Evolutionary conservation across 1,139 yeast species (phyloP).

Genomic region (Candida sp.): DNA sequence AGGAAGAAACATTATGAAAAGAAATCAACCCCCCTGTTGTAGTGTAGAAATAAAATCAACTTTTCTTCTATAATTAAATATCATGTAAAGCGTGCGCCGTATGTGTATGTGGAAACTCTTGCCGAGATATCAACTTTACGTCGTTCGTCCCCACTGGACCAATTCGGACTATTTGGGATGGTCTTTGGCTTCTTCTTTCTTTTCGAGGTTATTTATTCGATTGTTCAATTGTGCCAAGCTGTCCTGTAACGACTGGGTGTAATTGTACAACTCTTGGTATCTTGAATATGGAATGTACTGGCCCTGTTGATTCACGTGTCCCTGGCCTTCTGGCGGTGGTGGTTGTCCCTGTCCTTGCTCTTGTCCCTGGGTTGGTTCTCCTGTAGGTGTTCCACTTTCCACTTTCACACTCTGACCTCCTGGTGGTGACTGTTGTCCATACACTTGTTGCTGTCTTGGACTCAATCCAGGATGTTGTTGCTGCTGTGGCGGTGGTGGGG

Average conservation of each 20-base stretch:
- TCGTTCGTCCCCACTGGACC: background rate
- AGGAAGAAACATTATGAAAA: background rate
- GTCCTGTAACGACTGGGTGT: constrained; percentile 37
- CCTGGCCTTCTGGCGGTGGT: background rate
- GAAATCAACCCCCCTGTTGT: background rate
- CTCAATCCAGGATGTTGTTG: background rate
- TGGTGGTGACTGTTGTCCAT: background rate
- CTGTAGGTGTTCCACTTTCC: background rate
- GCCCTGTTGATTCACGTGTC: constrained; percentile 8
- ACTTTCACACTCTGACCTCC: background rate
- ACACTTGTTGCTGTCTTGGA: background rate
- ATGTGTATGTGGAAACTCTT: too few species aligned
- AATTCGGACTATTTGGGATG: background rate
- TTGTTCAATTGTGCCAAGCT: constrained; percentile 29
- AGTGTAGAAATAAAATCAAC: background rate
- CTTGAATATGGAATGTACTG: constrained; percentile 28
- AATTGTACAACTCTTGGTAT: constrained; percentile 39
- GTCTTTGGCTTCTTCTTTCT: constrained; percentile 5
- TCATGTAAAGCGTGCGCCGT: too few species aligned
- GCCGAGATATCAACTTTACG: too few species aligned
- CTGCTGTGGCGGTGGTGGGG: background rate
- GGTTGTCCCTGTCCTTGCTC: background rate
- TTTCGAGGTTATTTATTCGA: constrained; percentile 15
- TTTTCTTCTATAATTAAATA: too few species aligned
- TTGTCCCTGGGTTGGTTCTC: background rate